Evolutionary conservation across 2,329 filamentous ascomycete genomes (phyloP).

Genomic region (Alternaria angustiovoidea): DNA sequence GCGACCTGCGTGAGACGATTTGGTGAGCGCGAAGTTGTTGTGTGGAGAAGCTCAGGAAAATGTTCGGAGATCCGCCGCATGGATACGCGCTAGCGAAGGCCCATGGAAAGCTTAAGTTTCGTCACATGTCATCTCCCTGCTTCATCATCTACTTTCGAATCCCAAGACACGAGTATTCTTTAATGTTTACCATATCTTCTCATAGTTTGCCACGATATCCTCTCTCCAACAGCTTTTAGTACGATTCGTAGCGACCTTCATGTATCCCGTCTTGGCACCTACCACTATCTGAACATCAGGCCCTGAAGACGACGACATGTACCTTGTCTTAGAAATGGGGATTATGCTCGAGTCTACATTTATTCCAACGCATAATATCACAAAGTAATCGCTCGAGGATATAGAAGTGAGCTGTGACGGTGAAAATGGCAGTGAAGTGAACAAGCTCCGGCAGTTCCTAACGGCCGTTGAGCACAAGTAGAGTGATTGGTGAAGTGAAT

Average conservation of each 20-base stretch:
- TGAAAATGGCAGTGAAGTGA: not conserved
- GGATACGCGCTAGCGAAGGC: not conserved
- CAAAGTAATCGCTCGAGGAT: not conserved
- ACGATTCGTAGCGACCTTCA: not conserved
- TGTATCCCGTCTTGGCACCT: not conserved
- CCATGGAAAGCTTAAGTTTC: not conserved
- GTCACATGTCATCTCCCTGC: not conserved
- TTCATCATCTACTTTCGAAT: not conserved
- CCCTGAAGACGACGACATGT: not conserved
- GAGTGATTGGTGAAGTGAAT: not conserved
- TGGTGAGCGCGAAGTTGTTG: not conserved
- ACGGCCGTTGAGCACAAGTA: not conserved
- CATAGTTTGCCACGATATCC: not conserved
- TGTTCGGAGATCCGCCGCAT: conserved; percentile 6
- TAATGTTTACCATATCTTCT: not conserved
- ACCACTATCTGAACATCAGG: not conserved
- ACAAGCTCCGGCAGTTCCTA: not conserved
- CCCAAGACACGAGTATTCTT: not conserved
- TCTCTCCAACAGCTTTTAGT: not conserved
- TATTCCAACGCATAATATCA: not conserved
- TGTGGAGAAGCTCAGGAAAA: conserved; percentile 9
- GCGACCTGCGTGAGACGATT: conserved; percentile 3
- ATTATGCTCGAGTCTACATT: not conserved
- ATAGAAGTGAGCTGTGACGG: not conserved
- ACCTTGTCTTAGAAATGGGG: not conserved